Evolutionary conservation across 257 asterid species (phyloP).

Genomic region (Prunella vulgaris): DNA sequence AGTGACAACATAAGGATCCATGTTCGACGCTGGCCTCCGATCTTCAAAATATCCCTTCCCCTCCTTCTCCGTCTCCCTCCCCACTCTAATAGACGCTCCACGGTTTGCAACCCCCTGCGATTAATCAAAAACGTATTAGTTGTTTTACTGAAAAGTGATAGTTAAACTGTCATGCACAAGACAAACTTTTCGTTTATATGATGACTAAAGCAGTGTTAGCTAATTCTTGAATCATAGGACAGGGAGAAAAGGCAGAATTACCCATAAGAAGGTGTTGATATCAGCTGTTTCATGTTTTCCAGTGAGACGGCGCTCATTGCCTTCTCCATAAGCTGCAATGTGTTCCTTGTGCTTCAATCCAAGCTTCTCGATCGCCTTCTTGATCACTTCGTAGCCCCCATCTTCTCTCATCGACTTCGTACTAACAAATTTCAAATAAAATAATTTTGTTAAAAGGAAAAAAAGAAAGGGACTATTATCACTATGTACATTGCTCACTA

Average conservation of each 20-base stretch:
- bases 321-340: conserved; percentile 55
- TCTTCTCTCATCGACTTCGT: conserved; percentile 53
- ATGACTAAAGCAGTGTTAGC: too few relatives aligned
- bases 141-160: neutral
- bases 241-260: neutral
- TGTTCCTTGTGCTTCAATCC: conserved; percentile 48
- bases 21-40: conserved; percentile 74
- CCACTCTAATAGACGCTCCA: conserved; percentile 77
- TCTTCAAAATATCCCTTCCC: conserved; percentile 83
- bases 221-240: neutral
- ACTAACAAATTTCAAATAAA: conserved; percentile 11
- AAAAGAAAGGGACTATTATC: too few relatives aligned
- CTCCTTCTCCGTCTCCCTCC: conserved; percentile 69
- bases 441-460: neutral
- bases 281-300: conserved; percentile 52
- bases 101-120: conserved; percentile 76
- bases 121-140: neutral
- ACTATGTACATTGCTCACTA: too few relatives aligned
- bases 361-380: conserved; percentile 55
- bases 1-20: conserved; percentile 74
- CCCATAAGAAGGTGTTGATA: conserved; percentile 54
- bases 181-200: neutral
- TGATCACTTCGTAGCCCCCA: conserved; percentile 49
- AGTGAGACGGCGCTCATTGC: conserved; percentile 53
- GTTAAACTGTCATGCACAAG: neutral